phyloP scores from a whole-genome alignment of 2,329 filamentous ascomycete species.

The Cephalotrichum gorgonifer region DNA sequence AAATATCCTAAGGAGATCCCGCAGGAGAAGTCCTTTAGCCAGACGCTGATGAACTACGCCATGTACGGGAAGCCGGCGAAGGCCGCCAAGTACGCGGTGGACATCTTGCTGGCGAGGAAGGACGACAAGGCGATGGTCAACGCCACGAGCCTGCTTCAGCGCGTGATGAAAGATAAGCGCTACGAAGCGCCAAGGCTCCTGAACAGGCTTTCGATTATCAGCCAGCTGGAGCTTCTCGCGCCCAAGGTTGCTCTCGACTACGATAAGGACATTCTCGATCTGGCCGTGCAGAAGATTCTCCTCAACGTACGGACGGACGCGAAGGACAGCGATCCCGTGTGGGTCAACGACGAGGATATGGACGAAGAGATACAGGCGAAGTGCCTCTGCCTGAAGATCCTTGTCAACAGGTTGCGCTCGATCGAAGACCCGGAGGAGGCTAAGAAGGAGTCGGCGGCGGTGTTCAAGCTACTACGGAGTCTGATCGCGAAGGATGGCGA shows the following conservation, averaged over 20 bases:
- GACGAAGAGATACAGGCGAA: constrained; percentile 81
- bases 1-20: constrained; percentile 79
- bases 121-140: constrained; percentile 70
- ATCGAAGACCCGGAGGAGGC: constrained; percentile 39
- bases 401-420: constrained; percentile 74
- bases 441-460: constrained; percentile 51
- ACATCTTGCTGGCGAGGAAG: constrained; percentile 69
- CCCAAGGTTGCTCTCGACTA: constrained; percentile 63
- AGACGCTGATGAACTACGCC: constrained; percentile 74
- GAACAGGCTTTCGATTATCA: constrained; percentile 59
- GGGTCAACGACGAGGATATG: constrained; percentile 57
- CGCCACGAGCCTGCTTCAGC: constrained; percentile 71
- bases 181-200: constrained; percentile 68
- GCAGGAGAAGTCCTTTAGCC: constrained; percentile 67
- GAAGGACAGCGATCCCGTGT: constrained; percentile 45
- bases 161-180: constrained; percentile 62
- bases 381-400: constrained; percentile 68
- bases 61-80: constrained; percentile 70
- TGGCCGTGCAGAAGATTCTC: constrained; percentile 66
- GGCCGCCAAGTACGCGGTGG: constrained; percentile 87
- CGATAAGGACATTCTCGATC: constrained; percentile 67
- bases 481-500: constrained; percentile 70
- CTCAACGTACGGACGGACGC: constrained; percentile 57
- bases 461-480: constrained; percentile 71
- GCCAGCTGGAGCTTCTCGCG: constrained; percentile 66